Conservation (phyloP, 768 basidiomycete genomes). For the Russula earlei region DNA sequence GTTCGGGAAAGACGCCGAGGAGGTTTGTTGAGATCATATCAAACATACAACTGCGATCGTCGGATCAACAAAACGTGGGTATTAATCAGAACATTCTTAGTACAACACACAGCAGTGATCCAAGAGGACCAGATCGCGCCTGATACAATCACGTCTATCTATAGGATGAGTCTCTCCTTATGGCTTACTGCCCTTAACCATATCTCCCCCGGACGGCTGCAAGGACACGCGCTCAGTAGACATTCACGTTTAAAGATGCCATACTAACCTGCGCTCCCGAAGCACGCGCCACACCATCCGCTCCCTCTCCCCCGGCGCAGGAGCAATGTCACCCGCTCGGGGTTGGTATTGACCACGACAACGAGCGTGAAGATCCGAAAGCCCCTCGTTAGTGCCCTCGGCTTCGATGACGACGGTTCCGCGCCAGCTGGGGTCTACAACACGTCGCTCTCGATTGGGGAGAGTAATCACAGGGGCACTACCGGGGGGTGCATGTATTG, state of each 20-base stretch:
- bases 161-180: constrained; percentile 48
- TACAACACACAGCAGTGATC: constrained; percentile 1
- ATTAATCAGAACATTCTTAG: too few species aligned
- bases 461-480: constrained; percentile 27
- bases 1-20: neutral
- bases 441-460: constrained; percentile 24
- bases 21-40: too few species aligned
- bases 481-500: constrained; percentile 41
- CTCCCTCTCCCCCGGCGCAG: constrained; percentile 35
- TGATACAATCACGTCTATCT: constrained; percentile 1
- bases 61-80: too few species aligned
- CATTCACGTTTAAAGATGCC: neutral
- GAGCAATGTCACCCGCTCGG: constrained; percentile 35
- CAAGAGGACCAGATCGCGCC: constrained; percentile 22
- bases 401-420: constrained; percentile 78
- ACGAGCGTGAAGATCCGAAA: constrained; percentile 66
- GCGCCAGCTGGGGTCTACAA: constrained; percentile 72
- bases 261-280: constrained; percentile 63
- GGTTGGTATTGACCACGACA: constrained; percentile 66
- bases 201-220: constrained; percentile 64
- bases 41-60: too few species aligned
- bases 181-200: constrained; percentile 59
- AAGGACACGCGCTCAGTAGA: constrained; percentile 3
- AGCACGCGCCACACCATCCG: constrained; percentile 59
- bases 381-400: constrained; percentile 79